A percentile compares a stretch with the other conserved stretches of the same genome.
phyloP scores from a whole-genome alignment of 2,329 filamentous ascomycete genomes.

The Lachnellula subtilissima region DNA sequence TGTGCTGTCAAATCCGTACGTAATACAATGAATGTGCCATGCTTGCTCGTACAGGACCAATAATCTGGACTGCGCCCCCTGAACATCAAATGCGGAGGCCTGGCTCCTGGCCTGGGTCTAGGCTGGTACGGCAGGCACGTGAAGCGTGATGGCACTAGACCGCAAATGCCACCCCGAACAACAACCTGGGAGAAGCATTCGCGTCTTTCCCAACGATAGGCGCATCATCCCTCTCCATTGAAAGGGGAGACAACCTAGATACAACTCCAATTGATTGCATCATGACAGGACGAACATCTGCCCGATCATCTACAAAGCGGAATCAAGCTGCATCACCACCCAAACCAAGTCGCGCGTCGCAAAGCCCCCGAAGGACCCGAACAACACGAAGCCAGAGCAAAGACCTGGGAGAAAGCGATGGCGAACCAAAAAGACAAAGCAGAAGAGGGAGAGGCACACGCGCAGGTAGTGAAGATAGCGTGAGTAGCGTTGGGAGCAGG shows the following conservation, averaged over 20 bases:
- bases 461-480: slow-evolving; percentile 14
- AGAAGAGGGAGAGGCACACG: slow-evolving; percentile 9
- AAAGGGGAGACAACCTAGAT: too few relatives aligned
- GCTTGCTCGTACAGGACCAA: too few relatives aligned
- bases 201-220: neutral
- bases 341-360: slow-evolving; percentile 14
- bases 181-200: neutral
- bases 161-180: too few relatives aligned
- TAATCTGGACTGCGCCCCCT: too few relatives aligned
- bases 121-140: too few relatives aligned
- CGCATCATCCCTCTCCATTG: too few relatives aligned
- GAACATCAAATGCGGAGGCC: too few relatives aligned
- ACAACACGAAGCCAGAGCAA: slow-evolving; percentile 37
- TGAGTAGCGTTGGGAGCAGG: slow-evolving; percentile 21
- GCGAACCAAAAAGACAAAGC: neutral
- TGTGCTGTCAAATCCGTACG: too few relatives aligned
- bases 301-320: slow-evolving; percentile 18
- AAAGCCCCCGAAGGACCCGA: slow-evolving; percentile 24
- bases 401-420: slow-evolving; percentile 26
- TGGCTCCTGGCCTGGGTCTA: too few relatives aligned
- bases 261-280: neutral
- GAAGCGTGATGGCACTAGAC: neutral
- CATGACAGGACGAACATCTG: slow-evolving; percentile 7
- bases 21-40: too few relatives aligned
- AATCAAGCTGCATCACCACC: slow-evolving; percentile 26